Evolutionary conservation across 108 stramenopile genomes (phyloP).

Genomic region (Nitzschia sp.): DNA sequence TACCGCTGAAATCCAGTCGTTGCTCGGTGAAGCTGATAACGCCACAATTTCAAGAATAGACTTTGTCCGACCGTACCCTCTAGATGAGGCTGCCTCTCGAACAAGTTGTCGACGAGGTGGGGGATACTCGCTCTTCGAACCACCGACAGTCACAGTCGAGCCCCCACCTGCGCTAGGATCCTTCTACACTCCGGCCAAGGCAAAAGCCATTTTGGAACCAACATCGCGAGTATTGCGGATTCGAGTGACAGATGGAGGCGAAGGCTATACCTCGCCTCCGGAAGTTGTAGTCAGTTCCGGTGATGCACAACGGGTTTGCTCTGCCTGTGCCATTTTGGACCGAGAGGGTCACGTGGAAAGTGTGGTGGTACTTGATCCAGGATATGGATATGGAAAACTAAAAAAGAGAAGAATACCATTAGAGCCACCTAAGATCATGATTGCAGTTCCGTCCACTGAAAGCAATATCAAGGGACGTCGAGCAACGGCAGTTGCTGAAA

Average conservation of each 20-base stretch:
- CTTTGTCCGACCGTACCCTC: slow-evolving; percentile 17
- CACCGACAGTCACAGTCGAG: slow-evolving; percentile 43
- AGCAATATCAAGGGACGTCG: slow-evolving; percentile 24
- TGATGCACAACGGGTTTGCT: slow-evolving; percentile 43
- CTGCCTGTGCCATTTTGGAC: slow-evolving; percentile 74
- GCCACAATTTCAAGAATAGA: slow-evolving; percentile 64
- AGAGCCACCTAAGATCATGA: slow-evolving; percentile 62
- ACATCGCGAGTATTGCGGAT: slow-evolving; percentile 75
- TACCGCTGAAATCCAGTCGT: slow-evolving; percentile 63
- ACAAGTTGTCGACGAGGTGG: slow-evolving; percentile 75
- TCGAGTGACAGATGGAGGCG: slow-evolving; percentile 73
- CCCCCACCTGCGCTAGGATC: slow-evolving; percentile 80
- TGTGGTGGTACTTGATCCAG: slow-evolving; percentile 74
- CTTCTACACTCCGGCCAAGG: slow-evolving; percentile 58
- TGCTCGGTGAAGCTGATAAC: slow-evolving; percentile 86
- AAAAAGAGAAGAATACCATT: slow-evolving; percentile 32
- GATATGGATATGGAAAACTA: slow-evolving; percentile 70
- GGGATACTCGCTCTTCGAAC: slow-evolving; percentile 59
- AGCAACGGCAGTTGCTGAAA: slow-evolving; percentile 66
- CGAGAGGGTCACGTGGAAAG: slow-evolving; percentile 61
- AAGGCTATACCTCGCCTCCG: slow-evolving; percentile 61
- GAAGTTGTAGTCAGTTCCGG: slow-evolving; percentile 46
- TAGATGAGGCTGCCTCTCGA: slow-evolving; percentile 39
- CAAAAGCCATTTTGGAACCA: slow-evolving; percentile 50
- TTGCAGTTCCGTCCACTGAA: slow-evolving; percentile 39